Conservation (phyloP, 2,329 filamentous ascomycete species). For the Diplodia mutila region DNA sequence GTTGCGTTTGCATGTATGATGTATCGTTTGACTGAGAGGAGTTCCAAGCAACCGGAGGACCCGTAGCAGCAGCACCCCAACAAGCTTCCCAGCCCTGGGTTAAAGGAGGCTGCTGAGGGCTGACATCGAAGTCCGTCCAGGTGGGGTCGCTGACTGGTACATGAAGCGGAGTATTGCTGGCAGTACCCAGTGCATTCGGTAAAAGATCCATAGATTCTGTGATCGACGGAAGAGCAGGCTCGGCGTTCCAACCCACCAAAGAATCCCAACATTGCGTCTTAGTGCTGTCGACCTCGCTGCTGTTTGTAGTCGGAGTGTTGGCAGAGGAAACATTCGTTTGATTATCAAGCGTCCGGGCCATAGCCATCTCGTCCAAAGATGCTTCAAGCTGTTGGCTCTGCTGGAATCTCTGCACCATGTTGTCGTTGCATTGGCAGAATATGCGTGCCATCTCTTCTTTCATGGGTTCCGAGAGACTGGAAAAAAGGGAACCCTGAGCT, state of each 20-base stretch:
- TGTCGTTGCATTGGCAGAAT: background rate
- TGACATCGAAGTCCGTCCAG: background rate
- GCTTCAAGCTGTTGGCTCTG: background rate
- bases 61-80: background rate
- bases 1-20: background rate
- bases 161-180: background rate
- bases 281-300: background rate
- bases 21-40: background rate
- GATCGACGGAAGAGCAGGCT: background rate
- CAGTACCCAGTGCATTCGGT: background rate
- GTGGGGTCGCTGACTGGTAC: background rate
- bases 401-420: background rate
- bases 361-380: background rate
- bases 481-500: background rate
- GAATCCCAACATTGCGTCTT: background rate
- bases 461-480: background rate
- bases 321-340: background rate
- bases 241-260: background rate
- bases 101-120: background rate
- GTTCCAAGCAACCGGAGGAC: background rate
- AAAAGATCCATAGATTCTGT: too few species aligned
- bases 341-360: background rate
- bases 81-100: background rate
- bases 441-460: background rate
- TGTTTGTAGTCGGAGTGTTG: background rate